Percentiles rank a stretch among this genome's conserved stretches.
Conservation (phyloP, 768 basidiomycete genomes). For the Mrakia frigida region DNA sequence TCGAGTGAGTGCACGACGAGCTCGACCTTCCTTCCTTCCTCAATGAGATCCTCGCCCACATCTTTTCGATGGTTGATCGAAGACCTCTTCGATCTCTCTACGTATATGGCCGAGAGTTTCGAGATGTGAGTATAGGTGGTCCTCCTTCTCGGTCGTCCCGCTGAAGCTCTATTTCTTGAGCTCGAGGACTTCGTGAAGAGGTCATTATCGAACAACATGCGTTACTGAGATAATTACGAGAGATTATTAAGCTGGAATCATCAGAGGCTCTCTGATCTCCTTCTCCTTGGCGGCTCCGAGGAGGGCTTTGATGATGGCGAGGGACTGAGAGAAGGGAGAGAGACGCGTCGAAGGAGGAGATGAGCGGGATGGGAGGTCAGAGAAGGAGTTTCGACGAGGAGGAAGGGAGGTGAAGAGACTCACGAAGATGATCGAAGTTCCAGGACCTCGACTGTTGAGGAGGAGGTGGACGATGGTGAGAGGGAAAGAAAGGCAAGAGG, state of each 20-base stretch:
- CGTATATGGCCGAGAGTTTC: too few species aligned
- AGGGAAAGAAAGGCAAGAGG: not conserved
- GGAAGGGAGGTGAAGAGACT: not conserved
- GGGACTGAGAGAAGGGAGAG: not conserved
- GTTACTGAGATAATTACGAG: too few species aligned
- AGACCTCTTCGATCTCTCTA: too few species aligned
- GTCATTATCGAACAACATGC: too few species aligned
- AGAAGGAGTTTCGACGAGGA: not conserved
- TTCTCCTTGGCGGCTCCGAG: not conserved
- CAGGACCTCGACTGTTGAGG: constrained; percentile 15
- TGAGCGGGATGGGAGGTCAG: not conserved
- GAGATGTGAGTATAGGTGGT: too few species aligned
- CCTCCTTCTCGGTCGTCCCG: too few species aligned
- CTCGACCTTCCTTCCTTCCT: too few species aligned
- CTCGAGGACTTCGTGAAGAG: too few species aligned
- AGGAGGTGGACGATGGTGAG: not conserved
- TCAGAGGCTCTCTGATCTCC: constrained; percentile 13
- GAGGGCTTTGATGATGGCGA: constrained; percentile 9
- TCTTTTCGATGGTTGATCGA: too few species aligned
- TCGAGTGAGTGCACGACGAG: too few species aligned
- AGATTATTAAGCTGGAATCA: constrained; percentile 6
- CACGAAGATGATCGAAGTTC: constrained; percentile 18
- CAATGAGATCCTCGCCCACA: too few species aligned
- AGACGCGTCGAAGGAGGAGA: not conserved
- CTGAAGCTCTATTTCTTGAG: too few species aligned